Base-by-base conservation (phyloP, 2,329 filamentous ascomycete genomes). In the Plectosphaerella plurivora region DNA sequence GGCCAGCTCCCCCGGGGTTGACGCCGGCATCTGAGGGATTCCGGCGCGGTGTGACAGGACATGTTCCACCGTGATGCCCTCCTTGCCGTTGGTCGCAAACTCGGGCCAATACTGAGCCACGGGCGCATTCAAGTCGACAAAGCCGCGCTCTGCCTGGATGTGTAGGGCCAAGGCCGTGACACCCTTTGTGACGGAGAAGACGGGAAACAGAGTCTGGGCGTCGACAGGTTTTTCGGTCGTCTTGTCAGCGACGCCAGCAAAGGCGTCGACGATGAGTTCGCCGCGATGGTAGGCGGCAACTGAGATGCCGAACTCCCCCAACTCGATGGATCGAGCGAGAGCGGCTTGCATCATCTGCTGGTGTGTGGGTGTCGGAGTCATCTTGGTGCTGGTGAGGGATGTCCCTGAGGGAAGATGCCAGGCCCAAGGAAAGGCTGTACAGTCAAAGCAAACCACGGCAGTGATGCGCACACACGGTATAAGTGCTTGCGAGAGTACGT, bases 101-200 rank as follows among this genome's bases (percentile, higher is more conserved):
- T 76, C 74, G 1, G 74, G 74, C 74, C 74, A 77, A 61, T 76
- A 71, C 39, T 66, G 62, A 2, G 68, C 11, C 11, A 41, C 37
- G 4, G 37, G 55, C 1, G 77, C 70, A 2, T 66, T 66, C 12
- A 65, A 71, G 45, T 70, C 54, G 1, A 65, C 58, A 50, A 68
- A 60, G 1, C 77, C 51, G 0, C 68, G 54, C 3, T 70, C 71
- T 4, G 71, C 68, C 45, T 73, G 67, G 33, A 72, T 63, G 7
- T 74, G 68, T 20, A 75, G 58, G 20, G 72, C 69, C 9, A 76
- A 61, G 4, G 62, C 63, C 14, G 62, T 63, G 35, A 75, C 53
- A 0, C 60, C 65, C 56, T 77, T 77, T 9, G 68, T 70, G 7
- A 59, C 61, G 1, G 73, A 76, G 59, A 64, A 76, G 18, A 76